A percentile compares a stretch with the other conserved stretches of the same genome.
phyloP scores from a whole-genome alignment of 2,329 filamentous ascomycete genomes.

The Pyrenophora tritici-repentis region DNA sequence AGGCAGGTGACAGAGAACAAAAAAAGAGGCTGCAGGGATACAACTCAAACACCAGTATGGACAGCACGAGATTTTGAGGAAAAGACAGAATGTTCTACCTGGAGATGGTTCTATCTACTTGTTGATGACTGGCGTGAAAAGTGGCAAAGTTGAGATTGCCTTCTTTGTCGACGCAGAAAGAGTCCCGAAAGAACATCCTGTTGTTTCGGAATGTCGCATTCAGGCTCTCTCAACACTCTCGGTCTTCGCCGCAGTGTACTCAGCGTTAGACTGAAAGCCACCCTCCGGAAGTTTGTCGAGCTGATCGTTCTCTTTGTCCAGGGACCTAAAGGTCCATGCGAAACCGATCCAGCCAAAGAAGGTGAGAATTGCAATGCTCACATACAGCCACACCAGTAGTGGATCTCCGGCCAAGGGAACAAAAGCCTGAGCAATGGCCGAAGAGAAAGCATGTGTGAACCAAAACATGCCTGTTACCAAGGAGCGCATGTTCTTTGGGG shows the following conservation, averaged over 20 bases:
- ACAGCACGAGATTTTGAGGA: not conserved
- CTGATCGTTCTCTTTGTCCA: constrained; percentile 38
- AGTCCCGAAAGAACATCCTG: not conserved
- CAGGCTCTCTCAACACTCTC: constrained; percentile 12
- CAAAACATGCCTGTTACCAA: constrained; percentile 38
- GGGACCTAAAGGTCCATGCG: constrained; percentile 33
- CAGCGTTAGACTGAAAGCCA: constrained; percentile 22
- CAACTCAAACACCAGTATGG: too few species aligned
- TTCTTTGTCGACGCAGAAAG: not conserved
- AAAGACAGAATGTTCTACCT: not conserved
- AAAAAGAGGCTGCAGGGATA: too few species aligned
- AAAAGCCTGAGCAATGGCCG: constrained; percentile 28
- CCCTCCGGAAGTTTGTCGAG: constrained; percentile 41
- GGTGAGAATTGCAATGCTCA: constrained; percentile 38
- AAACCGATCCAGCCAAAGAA: constrained; percentile 37
- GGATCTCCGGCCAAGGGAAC: constrained; percentile 28
- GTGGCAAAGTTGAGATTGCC: not conserved
- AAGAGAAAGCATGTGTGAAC: constrained; percentile 40
- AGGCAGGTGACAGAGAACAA: too few species aligned
- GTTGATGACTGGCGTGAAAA: too few species aligned
- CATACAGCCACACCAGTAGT: constrained; percentile 35
- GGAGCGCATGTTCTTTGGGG: constrained; percentile 64
- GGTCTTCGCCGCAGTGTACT: constrained; percentile 17
- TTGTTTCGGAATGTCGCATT: not conserved
- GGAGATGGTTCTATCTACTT: not conserved